Conservation (phyloP, 495 filamentous ascomycete species). For the Sordaria brevicollis region DNA sequence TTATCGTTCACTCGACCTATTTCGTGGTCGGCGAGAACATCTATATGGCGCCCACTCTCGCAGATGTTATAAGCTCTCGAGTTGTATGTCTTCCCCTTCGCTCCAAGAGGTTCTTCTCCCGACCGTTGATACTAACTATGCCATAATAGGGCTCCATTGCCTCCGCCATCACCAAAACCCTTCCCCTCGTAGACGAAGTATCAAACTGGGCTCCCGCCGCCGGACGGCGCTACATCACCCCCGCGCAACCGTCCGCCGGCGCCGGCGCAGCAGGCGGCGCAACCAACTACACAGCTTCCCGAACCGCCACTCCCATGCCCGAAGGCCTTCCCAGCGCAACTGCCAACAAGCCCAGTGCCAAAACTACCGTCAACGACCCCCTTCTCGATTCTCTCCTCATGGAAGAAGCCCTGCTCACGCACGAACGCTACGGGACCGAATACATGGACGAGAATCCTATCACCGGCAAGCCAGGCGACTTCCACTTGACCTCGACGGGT, state of each 20-base stretch:
- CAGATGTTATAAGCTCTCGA: constrained; percentile 64
- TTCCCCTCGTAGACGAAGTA: constrained; percentile 43
- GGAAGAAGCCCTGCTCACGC: constrained; percentile 56
- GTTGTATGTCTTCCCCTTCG: constrained; percentile 46
- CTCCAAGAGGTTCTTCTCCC: background rate
- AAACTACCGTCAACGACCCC: constrained; percentile 16
- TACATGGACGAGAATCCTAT: constrained; percentile 90
- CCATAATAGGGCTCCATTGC: constrained; percentile 43
- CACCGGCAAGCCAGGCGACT: constrained; percentile 76
- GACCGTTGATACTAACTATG: background rate
- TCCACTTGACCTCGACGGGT: constrained; percentile 58
- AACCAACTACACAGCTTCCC: constrained; percentile 23
- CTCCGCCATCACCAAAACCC: constrained; percentile 55
- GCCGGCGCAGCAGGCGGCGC: constrained; percentile 7
- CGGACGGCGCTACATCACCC: constrained; percentile 59
- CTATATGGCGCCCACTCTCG: constrained; percentile 78
- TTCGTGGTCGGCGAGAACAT: constrained; percentile 79
- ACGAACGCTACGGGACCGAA: constrained; percentile 58
- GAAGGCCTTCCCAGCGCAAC: constrained; percentile 38
- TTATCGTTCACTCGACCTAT: constrained; percentile 65
- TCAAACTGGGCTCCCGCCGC: constrained; percentile 62
- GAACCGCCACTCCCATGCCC: background rate
- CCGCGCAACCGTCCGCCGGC: constrained; percentile 27
- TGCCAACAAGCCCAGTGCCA: constrained; percentile 49
- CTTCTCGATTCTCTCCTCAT: constrained; percentile 44